These are phyloP conservation scores for Geotrichum reessii DNA, from an alignment of 1,139 yeast genomes.

Conservation along the genomic window DNA sequence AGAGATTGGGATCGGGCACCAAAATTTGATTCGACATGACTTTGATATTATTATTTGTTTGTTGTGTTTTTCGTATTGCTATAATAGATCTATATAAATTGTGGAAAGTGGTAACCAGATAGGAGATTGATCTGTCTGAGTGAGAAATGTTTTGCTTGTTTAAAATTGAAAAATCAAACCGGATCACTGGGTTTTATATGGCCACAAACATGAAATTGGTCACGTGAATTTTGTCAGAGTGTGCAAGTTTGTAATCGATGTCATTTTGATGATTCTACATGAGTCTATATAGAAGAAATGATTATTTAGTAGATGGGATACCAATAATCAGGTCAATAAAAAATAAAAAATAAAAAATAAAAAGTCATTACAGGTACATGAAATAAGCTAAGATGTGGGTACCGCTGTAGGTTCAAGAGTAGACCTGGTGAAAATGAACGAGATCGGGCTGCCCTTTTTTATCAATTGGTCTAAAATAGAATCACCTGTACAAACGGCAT, in stretches of 20 bases:
- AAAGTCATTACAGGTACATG: neutral
- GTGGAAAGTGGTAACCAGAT: neutral
- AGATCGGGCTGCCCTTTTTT: conserved; percentile 1
- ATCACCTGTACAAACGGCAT: conserved; percentile 10
- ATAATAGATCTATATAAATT: neutral
- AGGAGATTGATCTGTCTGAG: neutral
- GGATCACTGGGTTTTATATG: neutral
- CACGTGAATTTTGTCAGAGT: neutral
- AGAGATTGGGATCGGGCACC: conserved; percentile 14
- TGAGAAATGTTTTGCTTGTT: neutral
- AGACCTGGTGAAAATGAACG: conserved; percentile 16
- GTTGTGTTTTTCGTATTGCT: neutral
- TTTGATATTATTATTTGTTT: neutral
- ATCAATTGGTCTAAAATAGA: conserved; percentile 5
- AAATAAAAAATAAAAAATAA: neutral
- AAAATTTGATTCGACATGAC: conserved; percentile 9
- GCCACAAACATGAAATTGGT: neutral
- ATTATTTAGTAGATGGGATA: neutral
- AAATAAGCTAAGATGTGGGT: neutral
- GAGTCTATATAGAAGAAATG: neutral
- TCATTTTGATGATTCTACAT: neutral
- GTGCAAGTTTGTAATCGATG: neutral
- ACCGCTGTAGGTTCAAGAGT: conserved; percentile 11
- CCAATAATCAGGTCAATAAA: too few relatives aligned
- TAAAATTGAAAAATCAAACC: neutral